Evolutionary conservation across 805 yeast species (phyloP).

Genomic region (Wilhelminamyces savonicus): DNA sequence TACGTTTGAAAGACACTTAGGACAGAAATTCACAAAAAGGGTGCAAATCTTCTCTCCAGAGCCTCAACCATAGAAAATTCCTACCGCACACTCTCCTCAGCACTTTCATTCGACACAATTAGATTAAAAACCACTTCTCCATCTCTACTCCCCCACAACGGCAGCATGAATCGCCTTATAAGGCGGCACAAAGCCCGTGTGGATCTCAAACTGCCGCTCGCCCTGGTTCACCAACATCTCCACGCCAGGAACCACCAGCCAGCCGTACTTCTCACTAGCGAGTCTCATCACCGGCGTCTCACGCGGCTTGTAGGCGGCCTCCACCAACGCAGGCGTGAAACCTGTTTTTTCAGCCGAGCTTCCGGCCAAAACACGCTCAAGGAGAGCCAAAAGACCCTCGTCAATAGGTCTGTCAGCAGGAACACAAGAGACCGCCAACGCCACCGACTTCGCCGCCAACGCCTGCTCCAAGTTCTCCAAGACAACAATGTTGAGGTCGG

Average conservation of each 20-base stretch:
- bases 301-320: slow-evolving; percentile 91
- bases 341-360: slow-evolving; percentile 23
- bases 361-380: slow-evolving; percentile 42
- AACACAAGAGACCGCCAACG: slow-evolving; percentile 69
- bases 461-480: slow-evolving; percentile 46
- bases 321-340: slow-evolving; percentile 55
- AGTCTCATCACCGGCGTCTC: slow-evolving; percentile 80
- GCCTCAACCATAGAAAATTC: too few species aligned
- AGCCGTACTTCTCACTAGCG: slow-evolving; percentile 55
- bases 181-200: slow-evolving; percentile 67
- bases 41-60: too few species aligned
- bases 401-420: slow-evolving; percentile 79
- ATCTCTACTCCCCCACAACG: slow-evolving; percentile 38
- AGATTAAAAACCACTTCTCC: too few species aligned
- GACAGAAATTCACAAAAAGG: too few species aligned
- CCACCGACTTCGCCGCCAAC: slow-evolving; percentile 38
- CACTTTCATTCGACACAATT: too few species aligned
- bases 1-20: too few species aligned
- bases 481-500: slow-evolving; percentile 50
- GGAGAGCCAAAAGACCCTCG: slow-evolving; percentile 35
- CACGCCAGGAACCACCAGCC: slow-evolving; percentile 87
- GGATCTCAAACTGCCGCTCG: slow-evolving; percentile 72
- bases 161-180: slow-evolving; percentile 56
- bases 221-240: slow-evolving; percentile 95
- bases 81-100: too few species aligned